A percentile compares a stretch with the other conserved stretches of the same genome.
Evolutionary conservation across 305 asterid genomes (phyloP).

Genomic region (Solanum hybrid): DNA sequence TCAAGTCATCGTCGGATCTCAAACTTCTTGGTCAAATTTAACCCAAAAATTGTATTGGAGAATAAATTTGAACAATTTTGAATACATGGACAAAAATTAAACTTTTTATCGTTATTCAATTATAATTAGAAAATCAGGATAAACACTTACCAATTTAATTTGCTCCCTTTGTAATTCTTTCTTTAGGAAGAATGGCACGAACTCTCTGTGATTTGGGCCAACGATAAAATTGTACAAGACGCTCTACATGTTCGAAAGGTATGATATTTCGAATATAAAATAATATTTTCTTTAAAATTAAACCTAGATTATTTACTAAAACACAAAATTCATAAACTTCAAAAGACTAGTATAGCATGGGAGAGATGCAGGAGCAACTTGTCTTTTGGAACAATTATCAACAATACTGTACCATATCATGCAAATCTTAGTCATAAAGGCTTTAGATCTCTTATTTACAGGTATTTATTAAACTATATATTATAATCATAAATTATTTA

Average conservation of each 20-base stretch:
- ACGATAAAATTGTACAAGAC: background rate
- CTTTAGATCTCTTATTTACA: background rate
- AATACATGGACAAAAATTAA: too few relatives aligned
- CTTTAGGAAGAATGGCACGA: background rate
- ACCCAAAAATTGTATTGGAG: background rate
- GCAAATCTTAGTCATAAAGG: background rate
- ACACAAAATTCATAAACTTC: too few relatives aligned
- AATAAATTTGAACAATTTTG: background rate
- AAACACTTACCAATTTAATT: background rate
- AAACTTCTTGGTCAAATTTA: background rate
- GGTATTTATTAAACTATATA: background rate
- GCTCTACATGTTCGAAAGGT: slow-evolving; percentile 20
- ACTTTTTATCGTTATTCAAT: background rate
- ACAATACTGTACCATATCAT: background rate
- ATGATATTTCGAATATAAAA: background rate
- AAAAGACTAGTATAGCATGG: background rate
- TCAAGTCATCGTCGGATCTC: background rate
- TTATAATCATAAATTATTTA: background rate
- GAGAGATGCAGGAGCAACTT: background rate
- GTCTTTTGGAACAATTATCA: background rate
- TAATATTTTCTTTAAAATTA: background rate
- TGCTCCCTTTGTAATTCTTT: background rate
- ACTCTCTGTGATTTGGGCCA: slow-evolving; percentile 10
- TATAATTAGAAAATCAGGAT: background rate
- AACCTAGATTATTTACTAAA: too few relatives aligned